A percentile compares a stretch with the other conserved stretches of the same genome.
Evolutionary conservation across 2,329 filamentous ascomycete species (phyloP).

Genomic region (Colletotrichum falcatum): DNA sequence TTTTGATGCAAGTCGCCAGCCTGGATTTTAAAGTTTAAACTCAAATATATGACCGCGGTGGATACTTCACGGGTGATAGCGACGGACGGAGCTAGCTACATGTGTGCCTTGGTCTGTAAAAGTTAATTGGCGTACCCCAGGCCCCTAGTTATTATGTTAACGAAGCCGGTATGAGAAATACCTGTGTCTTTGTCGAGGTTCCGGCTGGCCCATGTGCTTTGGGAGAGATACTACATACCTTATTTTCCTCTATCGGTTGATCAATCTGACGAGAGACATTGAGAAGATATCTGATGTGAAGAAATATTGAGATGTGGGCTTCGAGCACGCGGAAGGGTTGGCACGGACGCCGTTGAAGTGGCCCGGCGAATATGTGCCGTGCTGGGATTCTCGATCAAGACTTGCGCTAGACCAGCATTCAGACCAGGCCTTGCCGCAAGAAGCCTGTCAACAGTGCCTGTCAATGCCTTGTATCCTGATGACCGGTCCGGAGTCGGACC

Average conservation of each 20-base stretch:
- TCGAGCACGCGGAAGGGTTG: conserved; percentile 2
- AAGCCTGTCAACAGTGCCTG: not conserved
- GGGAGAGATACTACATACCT: not conserved
- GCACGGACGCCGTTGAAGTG: conserved; percentile 16
- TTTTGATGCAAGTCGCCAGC: not conserved
- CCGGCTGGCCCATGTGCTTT: not conserved
- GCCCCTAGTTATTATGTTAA: not conserved
- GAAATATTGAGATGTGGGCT: not conserved
- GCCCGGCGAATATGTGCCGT: not conserved
- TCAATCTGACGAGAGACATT: not conserved
- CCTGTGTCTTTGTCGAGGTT: not conserved
- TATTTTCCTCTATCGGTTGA: not conserved
- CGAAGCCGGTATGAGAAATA: not conserved
- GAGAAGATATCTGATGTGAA: not conserved
- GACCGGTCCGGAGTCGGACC: not conserved
- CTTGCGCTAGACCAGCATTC: conserved; percentile 5
- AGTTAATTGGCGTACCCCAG: conserved; percentile 6
- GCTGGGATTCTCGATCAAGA: not conserved
- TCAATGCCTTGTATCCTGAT: not conserved
- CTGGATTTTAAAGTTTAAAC: not conserved
- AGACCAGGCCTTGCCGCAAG: not conserved
- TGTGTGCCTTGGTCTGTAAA: not conserved
- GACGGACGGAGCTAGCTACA: not conserved
- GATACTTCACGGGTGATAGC: not conserved
- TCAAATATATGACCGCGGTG: not conserved